phyloP scores from a whole-genome alignment of 768 basidiomycete genomes.

The Lentinula guzmanii region DNA sequence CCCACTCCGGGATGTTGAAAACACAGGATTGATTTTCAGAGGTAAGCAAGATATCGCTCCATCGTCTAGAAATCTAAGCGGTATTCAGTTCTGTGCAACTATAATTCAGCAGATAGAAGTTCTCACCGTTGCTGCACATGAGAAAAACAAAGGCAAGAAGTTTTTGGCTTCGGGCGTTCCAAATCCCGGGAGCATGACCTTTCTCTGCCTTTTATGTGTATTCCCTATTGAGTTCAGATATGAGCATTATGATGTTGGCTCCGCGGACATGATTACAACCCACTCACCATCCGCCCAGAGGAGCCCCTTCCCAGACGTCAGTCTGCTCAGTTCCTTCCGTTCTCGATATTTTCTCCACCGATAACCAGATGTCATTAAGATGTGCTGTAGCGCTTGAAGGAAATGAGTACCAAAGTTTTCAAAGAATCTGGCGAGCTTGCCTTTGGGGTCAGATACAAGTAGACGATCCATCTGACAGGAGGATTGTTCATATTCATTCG shows the following conservation, averaged over 20 bases:
- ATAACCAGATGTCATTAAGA: slow-evolving; percentile 25
- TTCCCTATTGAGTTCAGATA: slow-evolving; percentile 10
- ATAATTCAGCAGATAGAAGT: background rate
- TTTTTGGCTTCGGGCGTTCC: slow-evolving; percentile 20
- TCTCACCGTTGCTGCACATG: slow-evolving; percentile 16
- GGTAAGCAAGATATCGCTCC: slow-evolving; percentile 20
- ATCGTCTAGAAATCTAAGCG: slow-evolving; percentile 19
- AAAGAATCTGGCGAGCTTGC: background rate
- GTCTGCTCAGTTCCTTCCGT: slow-evolving; percentile 12
- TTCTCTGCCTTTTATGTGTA: slow-evolving; percentile 22
- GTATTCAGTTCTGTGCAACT: background rate
- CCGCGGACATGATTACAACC: slow-evolving; percentile 16
- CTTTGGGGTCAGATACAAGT: slow-evolving; percentile 24
- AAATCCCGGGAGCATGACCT: slow-evolving; percentile 29
- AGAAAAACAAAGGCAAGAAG: slow-evolving; percentile 22
- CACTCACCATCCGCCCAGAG: slow-evolving; percentile 22
- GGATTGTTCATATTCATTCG: background rate
- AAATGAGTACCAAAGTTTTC: background rate
- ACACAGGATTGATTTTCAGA: slow-evolving; percentile 9
- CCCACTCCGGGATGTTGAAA: slow-evolving; percentile 21
- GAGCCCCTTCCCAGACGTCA: slow-evolving; percentile 20
- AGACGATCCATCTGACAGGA: slow-evolving; percentile 19
- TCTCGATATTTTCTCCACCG: slow-evolving; percentile 19
- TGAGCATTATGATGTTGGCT: slow-evolving; percentile 11
- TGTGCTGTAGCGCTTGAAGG: slow-evolving; percentile 19